Percentiles rank a stretch among this genome's conserved stretches.
Evolutionary conservation across 345 rosid genomes (phyloP).

Genomic region (Dovyalis caffra): DNA sequence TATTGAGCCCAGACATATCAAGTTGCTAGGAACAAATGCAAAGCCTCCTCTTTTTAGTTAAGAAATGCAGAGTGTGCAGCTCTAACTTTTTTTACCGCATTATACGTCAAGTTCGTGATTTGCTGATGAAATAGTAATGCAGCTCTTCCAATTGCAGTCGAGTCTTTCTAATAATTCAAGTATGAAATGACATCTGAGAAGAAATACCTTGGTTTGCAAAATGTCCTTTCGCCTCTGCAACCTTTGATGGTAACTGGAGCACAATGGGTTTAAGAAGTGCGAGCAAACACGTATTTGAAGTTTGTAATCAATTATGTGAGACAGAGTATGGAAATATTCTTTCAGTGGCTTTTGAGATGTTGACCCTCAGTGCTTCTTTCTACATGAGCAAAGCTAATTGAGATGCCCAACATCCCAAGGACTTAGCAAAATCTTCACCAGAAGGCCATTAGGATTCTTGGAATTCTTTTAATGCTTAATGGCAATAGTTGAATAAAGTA

Average conservation of each 20-base stretch:
- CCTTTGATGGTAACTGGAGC: background rate
- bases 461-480: background rate
- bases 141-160: background rate
- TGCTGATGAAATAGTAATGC: background rate
- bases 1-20: background rate
- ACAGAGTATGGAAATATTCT: background rate
- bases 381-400: background rate
- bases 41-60: background rate
- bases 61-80: background rate
- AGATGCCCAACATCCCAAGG: background rate
- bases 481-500: constrained; percentile 3
- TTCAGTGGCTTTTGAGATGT: background rate
- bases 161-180: background rate
- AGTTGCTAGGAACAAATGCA: background rate
- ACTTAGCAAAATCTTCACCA: background rate
- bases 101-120: background rate
- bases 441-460: background rate
- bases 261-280: constrained; percentile 2
- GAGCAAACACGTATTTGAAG: background rate
- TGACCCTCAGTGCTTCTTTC: background rate
- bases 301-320: background rate
- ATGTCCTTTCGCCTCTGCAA: background rate
- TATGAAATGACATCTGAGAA: background rate
- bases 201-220: background rate
- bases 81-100: background rate